Conservation (phyloP, 1,284 basidiomycete genomes). For the Pascua sp. region DNA sequence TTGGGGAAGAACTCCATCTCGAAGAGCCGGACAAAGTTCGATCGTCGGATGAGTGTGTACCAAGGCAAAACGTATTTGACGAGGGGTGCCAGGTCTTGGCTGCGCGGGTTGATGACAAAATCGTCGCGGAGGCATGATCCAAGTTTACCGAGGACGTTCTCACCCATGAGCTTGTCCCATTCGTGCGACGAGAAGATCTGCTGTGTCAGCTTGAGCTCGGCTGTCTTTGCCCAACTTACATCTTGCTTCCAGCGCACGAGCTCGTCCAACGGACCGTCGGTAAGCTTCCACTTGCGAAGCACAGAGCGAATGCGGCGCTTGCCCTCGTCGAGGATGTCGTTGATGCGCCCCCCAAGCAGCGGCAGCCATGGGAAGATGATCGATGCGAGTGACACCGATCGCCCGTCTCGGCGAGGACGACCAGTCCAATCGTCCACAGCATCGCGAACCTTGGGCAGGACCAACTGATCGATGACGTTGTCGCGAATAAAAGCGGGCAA, state of each 20-base stretch:
- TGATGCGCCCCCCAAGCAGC: constrained; percentile 71
- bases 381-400: constrained; percentile 58
- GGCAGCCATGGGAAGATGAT: constrained; percentile 97
- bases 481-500: constrained; percentile 88
- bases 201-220: constrained; percentile 1
- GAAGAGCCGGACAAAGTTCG: constrained; percentile 73
- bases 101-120: constrained; percentile 80
- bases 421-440: constrained; percentile 78
- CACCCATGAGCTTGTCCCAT: constrained; percentile 88
- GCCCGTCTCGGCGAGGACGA: constrained; percentile 45
- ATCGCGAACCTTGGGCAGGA: constrained; percentile 83
- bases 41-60: constrained; percentile 66
- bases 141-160: constrained; percentile 86
- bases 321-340: constrained; percentile 76
- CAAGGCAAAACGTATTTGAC: constrained; percentile 69
- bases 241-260: constrained; percentile 70
- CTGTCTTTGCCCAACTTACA: constrained; percentile 53
- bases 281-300: constrained; percentile 72
- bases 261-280: constrained; percentile 70
- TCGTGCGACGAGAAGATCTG: constrained; percentile 71
- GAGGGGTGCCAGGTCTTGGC: constrained; percentile 81
- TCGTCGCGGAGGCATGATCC: constrained; percentile 72
- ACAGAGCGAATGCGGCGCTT: constrained; percentile 75
- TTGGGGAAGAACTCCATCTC: constrained; percentile 93
- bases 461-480: constrained; percentile 91